Conservation (phyloP, 2,329 filamentous ascomycete species). For the Fusarium kyushuense region DNA sequence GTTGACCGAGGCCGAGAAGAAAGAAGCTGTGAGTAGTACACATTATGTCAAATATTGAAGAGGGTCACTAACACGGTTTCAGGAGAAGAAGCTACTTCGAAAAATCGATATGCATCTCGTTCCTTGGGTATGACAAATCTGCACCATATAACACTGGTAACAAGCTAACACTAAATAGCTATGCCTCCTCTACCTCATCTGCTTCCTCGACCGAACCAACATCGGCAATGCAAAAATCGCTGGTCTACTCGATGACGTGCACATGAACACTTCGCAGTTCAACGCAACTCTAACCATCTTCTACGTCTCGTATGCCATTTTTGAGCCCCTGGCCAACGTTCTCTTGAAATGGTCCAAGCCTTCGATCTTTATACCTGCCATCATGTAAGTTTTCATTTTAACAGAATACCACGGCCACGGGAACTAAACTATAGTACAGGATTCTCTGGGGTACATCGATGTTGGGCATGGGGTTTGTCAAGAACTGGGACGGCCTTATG, state of each 20-base stretch:
- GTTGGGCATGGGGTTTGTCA: constrained; percentile 75
- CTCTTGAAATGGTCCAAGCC: constrained; percentile 82
- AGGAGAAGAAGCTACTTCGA: constrained; percentile 73
- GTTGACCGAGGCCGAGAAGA: constrained; percentile 71
- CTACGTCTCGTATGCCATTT: constrained; percentile 86
- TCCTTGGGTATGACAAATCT: constrained; percentile 61
- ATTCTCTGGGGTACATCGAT: constrained; percentile 75
- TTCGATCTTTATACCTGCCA: constrained; percentile 82
- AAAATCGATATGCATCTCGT: constrained; percentile 72
- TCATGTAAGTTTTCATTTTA: constrained; percentile 70
- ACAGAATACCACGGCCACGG: neutral
- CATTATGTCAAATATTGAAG: neutral
- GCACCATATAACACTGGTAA: neutral
- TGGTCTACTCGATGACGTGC: constrained; percentile 65
- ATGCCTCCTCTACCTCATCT: constrained; percentile 78
- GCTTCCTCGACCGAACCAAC: constrained; percentile 82
- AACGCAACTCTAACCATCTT: constrained; percentile 84
- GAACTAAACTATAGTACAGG: constrained; percentile 50
- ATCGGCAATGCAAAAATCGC: constrained; percentile 78
- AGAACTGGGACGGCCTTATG: constrained; percentile 73
- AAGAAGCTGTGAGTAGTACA: constrained; percentile 65
- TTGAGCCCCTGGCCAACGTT: constrained; percentile 83
- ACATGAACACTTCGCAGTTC: constrained; percentile 74
- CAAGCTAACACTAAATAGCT: constrained; percentile 56
- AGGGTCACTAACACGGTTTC: constrained; percentile 19